Evolutionary conservation across 176 grass and related monocot genomes (phyloP).

Genomic region (Lolium rigidum): DNA sequence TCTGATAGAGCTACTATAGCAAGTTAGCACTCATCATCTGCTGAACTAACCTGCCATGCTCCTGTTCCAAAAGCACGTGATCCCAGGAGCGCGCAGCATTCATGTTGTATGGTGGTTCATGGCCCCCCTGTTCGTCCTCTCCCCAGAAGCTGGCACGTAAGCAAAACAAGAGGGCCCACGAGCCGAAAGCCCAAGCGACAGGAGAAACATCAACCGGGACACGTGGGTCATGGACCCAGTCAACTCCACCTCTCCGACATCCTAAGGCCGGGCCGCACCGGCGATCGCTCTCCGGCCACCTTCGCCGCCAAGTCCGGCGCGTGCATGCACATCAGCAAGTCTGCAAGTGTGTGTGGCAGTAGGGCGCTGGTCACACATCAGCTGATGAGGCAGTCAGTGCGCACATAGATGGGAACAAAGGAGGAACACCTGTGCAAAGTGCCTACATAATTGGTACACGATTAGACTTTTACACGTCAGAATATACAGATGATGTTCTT

Average conservation of each 20-base stretch:
- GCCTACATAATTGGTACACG: conserved; percentile 50
- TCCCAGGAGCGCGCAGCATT: neutral
- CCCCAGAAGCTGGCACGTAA: conserved; percentile 17
- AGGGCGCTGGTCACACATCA: conserved; percentile 38
- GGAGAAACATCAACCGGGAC: conserved; percentile 32
- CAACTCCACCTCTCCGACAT: conserved; percentile 42
- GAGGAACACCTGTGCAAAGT: conserved; percentile 19
- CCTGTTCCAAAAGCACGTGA: conserved; percentile 16
- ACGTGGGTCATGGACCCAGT: conserved; percentile 37
- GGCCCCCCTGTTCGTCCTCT: conserved; percentile 21
- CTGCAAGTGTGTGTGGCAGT: neutral
- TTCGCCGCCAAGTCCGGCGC: conserved; percentile 15
- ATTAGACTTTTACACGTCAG: neutral
- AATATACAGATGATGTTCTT: neutral
- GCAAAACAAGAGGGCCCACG: neutral
- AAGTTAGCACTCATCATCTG: neutral
- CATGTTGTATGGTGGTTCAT: neutral
- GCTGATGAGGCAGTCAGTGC: conserved; percentile 28
- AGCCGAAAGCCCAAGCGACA: conserved; percentile 28
- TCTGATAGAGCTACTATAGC: neutral
- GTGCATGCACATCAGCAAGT: conserved; percentile 1
- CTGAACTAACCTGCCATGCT: conserved; percentile 30
- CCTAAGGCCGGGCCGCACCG: conserved; percentile 55
- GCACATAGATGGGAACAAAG: conserved; percentile 9
- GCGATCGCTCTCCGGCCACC: conserved; percentile 45